Evolutionary conservation across 176 grass and related monocot species (phyloP).

Genomic region (Stipa capillata): DNA sequence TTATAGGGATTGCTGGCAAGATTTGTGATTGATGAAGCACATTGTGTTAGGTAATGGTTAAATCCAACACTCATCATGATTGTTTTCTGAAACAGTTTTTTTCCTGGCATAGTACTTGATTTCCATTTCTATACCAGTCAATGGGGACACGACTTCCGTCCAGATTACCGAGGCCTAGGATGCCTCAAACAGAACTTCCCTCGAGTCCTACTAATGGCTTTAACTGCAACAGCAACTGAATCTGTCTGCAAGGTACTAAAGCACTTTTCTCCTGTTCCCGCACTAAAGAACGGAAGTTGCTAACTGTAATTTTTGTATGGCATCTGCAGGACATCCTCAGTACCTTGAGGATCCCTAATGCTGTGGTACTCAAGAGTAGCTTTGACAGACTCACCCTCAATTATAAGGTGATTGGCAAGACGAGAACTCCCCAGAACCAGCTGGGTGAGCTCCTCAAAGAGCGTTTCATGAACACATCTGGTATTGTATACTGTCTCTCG

Average conservation of each 20-base stretch:
- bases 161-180: constrained; percentile 78
- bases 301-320: background rate
- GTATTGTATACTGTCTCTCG: constrained; percentile 83
- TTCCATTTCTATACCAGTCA: constrained; percentile 43
- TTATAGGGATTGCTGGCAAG: constrained; percentile 76
- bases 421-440: constrained; percentile 58
- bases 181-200: constrained; percentile 91
- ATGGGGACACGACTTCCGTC: constrained; percentile 93
- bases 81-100: background rate
- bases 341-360: constrained; percentile 57
- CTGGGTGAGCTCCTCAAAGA: constrained; percentile 72
- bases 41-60: constrained; percentile 79
- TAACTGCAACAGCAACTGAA: constrained; percentile 91
- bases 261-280: background rate
- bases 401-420: constrained; percentile 70
- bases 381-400: constrained; percentile 82
- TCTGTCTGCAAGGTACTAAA: constrained; percentile 57
- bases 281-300: background rate
- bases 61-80: background rate
- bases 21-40: constrained; percentile 93
- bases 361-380: constrained; percentile 65
- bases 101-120: background rate
- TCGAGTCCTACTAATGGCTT: constrained; percentile 69
- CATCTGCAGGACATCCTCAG: constrained; percentile 59
- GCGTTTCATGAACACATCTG: constrained; percentile 58